Base-by-base conservation (phyloP, 176 grass and related monocot species). In the Secale cereale region DNA sequence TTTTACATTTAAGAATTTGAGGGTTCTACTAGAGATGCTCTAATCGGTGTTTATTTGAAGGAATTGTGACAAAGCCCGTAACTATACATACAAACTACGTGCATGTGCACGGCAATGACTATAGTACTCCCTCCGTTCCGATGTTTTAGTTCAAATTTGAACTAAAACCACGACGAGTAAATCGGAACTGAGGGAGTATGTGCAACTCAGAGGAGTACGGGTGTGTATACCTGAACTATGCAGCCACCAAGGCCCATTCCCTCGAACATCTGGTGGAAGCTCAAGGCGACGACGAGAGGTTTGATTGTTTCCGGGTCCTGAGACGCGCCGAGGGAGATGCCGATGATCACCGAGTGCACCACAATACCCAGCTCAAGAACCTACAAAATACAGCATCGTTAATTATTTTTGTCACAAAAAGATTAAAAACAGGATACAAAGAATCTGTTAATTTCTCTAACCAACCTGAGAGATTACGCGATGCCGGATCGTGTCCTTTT, bases 301-400 rank as follows among this genome's bases (percentile, higher is more conserved):
- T 69, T 86, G 57, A 97, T 92, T 4, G 94, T 90, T 20, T 81
- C 41, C 0, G 91, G 89, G 0, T 65, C 64, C 2, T 97, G 45
- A 1, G 91, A 90, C 1, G 89, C 83, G 12, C 91, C 94, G 0
- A 97, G 66, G 0, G 94, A 97, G 75, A 97, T 91, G 60, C 91
- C 94, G 37, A 97, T 94, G 59, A 97, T 92, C 85, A 97, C 92
- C 2, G 94, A 97, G 46, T 94, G 94, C 59, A 97, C 94, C 28
- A 97, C 83, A 1, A 97, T 97, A 2, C 94, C 94, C 10, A 97
- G 15, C 67, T 97, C 94, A 19, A 93, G 31, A 0, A 97, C 94
- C 94, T 97, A 3, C 37, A 52, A 52, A 52, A 52, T 52, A 52
- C 48, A 82, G 2, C 7, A 33, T 13, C 25, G 2, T 48, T 8